phyloP scores from a whole-genome alignment of 345 rosid genomes.

The Populus davidiana region DNA sequence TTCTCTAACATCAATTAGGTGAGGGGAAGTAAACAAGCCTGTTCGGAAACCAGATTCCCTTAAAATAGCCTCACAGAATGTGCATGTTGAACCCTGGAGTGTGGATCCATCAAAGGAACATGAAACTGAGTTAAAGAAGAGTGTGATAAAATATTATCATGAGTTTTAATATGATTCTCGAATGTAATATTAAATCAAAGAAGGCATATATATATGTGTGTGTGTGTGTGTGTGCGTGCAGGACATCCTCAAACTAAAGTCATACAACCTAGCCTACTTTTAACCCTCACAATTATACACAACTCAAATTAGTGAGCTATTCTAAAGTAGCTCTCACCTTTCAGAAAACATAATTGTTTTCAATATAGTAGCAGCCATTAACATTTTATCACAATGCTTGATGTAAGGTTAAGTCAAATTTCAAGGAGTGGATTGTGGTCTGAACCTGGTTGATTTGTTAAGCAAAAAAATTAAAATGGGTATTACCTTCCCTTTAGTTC shows the following conservation, averaged over 20 bases:
- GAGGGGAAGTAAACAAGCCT: constrained; percentile 88
- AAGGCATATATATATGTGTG: not conserved
- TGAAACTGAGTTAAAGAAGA: not conserved
- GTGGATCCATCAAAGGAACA: constrained; percentile 10
- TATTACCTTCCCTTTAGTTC: constrained; percentile 89
- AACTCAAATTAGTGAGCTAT: not conserved
- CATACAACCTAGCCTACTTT: not conserved
- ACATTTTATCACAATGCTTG: not conserved
- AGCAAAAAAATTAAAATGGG: not conserved
- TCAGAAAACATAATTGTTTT: not conserved
- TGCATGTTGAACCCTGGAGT: constrained; percentile 88
- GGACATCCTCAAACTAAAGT: not conserved
- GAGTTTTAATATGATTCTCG: not conserved
- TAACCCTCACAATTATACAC: not conserved
- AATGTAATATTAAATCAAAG: not conserved
- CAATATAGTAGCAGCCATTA: not conserved
- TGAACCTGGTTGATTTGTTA: not conserved
- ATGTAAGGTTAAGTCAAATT: not conserved
- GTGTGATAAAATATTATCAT: not conserved
- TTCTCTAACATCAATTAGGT: constrained; percentile 90
- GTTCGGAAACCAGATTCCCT: constrained; percentile 79
- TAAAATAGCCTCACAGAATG: constrained; percentile 77
- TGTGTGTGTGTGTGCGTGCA: too few relatives aligned
- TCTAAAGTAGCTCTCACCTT: not conserved
- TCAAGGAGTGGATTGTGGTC: not conserved